Percentiles rank a stretch among this genome's conserved stretches.
Evolutionary conservation across 179 eudicot species (phyloP).

Genomic region (Beta lomatogona): DNA sequence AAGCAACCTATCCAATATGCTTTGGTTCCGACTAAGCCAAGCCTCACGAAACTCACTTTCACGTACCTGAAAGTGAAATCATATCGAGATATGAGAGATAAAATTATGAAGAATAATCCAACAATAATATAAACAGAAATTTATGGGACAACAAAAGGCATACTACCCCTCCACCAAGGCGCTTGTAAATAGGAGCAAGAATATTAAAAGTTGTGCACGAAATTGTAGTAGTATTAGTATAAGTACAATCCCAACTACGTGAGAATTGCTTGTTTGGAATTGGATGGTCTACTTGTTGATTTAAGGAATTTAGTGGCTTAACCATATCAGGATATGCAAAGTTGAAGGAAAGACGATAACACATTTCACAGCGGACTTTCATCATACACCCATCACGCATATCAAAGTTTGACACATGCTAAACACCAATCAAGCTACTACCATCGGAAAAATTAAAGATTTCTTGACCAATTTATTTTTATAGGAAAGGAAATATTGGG

Average conservation of each 20-base stretch:
- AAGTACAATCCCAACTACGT: neutral
- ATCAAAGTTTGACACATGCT: neutral
- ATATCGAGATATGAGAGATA: neutral
- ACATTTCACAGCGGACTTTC: no score
- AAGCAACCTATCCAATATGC: conserved; percentile 71
- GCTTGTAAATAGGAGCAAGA: conserved; percentile 86
- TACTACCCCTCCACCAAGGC: conserved; percentile 72
- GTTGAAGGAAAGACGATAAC: no score
- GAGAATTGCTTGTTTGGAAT: neutral
- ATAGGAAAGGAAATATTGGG: no score
- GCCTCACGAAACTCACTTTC: conserved; percentile 65
- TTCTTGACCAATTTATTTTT: no score
- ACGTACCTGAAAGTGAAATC: conserved; percentile 32
- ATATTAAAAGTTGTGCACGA: conserved; percentile 92
- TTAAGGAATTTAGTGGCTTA: neutral
- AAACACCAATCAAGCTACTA: neutral
- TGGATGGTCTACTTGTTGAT: conserved; percentile 18
- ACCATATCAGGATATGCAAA: conserved; percentile 1
- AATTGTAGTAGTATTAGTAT: conserved; percentile 18
- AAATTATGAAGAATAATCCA: neutral
- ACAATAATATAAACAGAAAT: neutral
- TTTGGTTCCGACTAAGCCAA: conserved; percentile 64
- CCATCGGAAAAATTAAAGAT: no score
- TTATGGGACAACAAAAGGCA: neutral
- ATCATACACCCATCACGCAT: neutral